Base-by-base conservation (phyloP, 495 filamentous ascomycete species). In the Bathelium albidoporum region DNA sequence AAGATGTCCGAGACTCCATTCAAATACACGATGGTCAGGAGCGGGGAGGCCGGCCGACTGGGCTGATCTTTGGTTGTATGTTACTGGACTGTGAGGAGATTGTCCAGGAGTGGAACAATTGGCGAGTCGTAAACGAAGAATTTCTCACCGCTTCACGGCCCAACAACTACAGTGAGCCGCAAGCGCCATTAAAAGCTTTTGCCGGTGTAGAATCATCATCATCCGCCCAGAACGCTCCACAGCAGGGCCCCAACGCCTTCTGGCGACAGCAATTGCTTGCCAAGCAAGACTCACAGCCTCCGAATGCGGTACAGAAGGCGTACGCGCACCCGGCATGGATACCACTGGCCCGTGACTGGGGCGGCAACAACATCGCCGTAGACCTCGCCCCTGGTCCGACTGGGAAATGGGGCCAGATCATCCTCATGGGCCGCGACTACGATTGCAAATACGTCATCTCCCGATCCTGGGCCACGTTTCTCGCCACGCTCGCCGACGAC, bases 1-100 rank as follows among this genome's bases (percentile, higher is more conserved):
- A 91, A 73, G 94, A 99, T 69, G 84, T 99, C 52, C 87, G 94
- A 59, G 91, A 99, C 70, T 97, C 95, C 12, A 74, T 97, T 67
- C 83, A 87, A 77, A 72, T 89, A 32, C 95, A 99, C 72, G 94
- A 99, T 71, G 94, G 94, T 1, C 94, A 99, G 76, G 94, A 99
- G 75, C 87, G 95, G 55, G 89, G 89, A 45, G 94, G 94, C 61
- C 81, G 82, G 62, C 94, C 94, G 1, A 97, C 94, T 0, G 94
- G 94, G 64, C 85, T 97, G 62, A 84, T 99, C 44, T 97, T 99
- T 72, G 83, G 91, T 41, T 85, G 81, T 70, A 99, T 99, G 94
- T 79, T 97, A 52, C 82, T 99, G 53, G 94, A 99, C 70, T 99
- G 94, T 73, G 94, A 99, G 73, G 94, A 99, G 73, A 96, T 99